These are phyloP conservation scores for Trichoderma virens DNA, from an alignment of 495 filamentous ascomycete species.

Conservation along the genomic window DNA sequence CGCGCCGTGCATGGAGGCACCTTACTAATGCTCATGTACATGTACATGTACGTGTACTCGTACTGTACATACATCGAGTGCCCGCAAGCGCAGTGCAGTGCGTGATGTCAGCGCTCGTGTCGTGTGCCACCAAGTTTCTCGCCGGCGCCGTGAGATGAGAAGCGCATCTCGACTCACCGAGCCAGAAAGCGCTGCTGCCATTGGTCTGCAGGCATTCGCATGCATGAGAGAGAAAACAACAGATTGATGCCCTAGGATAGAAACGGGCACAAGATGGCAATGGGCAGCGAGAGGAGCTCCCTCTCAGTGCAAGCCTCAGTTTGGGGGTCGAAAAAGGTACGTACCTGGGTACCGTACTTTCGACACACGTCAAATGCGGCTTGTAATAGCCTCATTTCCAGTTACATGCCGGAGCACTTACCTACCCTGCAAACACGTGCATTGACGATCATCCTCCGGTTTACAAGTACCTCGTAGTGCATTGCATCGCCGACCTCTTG, in stretches of 20 bases:
- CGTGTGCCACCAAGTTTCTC: not conserved
- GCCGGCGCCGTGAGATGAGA: not conserved
- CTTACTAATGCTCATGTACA: too few species aligned
- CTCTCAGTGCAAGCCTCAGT: not conserved
- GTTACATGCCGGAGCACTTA: not conserved
- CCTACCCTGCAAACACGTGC: not conserved
- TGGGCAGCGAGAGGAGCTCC: not conserved
- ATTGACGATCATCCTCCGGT: not conserved
- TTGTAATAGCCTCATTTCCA: not conserved
- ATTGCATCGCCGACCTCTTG: not conserved
- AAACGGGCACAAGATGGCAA: not conserved
- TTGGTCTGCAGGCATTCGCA: not conserved
- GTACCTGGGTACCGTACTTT: not conserved
- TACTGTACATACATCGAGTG: not conserved
- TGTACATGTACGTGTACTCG: too few species aligned
- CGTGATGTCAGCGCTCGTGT: constrained; percentile 1
- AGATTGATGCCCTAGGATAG: not conserved
- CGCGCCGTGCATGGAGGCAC: not conserved
- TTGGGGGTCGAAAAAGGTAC: not conserved
- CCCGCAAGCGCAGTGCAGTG: not conserved
- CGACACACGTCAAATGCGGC: not conserved
- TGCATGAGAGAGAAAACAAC: not conserved
- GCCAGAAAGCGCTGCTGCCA: not conserved
- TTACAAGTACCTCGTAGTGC: not conserved
- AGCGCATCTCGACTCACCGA: not conserved